Conservation (phyloP, 1,139 yeast genomes). For the Geotrichum klebahnii region DNA sequence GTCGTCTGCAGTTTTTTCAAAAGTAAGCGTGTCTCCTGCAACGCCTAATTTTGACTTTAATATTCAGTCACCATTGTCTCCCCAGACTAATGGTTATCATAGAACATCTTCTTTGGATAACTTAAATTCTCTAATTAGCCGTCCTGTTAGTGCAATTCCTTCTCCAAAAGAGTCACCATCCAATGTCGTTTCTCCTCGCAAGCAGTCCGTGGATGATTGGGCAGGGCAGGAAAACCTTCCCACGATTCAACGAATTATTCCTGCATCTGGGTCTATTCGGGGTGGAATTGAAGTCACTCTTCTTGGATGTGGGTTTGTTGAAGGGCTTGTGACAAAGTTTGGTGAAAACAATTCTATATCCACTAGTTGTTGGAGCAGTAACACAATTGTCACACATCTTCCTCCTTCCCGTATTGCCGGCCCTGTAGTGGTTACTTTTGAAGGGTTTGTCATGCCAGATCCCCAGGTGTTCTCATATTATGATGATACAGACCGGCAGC, state of each 20-base stretch:
- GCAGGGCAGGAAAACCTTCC: constrained; percentile 40
- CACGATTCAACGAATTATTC: constrained; percentile 73
- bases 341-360: constrained; percentile 79
- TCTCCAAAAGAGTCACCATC: constrained; percentile 15
- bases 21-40: constrained; percentile 1
- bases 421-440: constrained; percentile 79
- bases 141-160: constrained; percentile 9
- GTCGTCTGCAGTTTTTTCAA: neutral
- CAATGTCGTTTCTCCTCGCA: constrained; percentile 11
- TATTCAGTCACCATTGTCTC: constrained; percentile 6
- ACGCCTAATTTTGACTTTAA: constrained; percentile 4
- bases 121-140: constrained; percentile 1
- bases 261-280: constrained; percentile 86
- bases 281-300: constrained; percentile 92
- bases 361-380: constrained; percentile 88
- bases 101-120: neutral
- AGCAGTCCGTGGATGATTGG: constrained; percentile 21
- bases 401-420: constrained; percentile 87
- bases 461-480: constrained; percentile 71
- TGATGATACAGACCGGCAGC: constrained; percentile 88
- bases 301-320: constrained; percentile 75
- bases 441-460: constrained; percentile 40
- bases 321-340: constrained; percentile 74
- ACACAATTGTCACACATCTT: constrained; percentile 80
- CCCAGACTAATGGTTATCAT: constrained; percentile 1